A percentile compares a stretch with the other conserved stretches of the same genome.
Evolutionary conservation across 768 basidiomycete genomes (phyloP).

Genomic region (Mycena indigotica): DNA sequence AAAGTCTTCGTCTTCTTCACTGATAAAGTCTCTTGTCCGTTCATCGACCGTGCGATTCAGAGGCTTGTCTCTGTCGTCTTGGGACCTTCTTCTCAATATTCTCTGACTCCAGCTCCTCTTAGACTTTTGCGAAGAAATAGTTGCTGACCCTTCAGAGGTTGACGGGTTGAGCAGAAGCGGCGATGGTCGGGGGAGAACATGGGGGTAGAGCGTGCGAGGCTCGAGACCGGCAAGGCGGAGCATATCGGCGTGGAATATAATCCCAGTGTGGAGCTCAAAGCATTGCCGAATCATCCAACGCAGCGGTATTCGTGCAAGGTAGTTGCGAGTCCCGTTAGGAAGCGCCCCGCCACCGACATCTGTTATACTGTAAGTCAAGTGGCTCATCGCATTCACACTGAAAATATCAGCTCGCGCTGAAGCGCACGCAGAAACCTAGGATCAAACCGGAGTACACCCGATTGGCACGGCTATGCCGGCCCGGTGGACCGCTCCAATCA

Average conservation of each 20-base stretch:
- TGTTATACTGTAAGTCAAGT: too few relatives aligned
- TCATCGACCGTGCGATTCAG: slow-evolving; percentile 25
- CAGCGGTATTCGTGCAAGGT: slow-evolving; percentile 69
- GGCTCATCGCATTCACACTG: too few relatives aligned
- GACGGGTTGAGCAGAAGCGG: slow-evolving; percentile 33
- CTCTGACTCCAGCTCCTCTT: slow-evolving; percentile 9
- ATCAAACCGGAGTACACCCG: too few relatives aligned
- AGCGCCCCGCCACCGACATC: slow-evolving; percentile 79
- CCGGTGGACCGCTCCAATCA: too few relatives aligned
- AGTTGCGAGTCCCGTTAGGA: slow-evolving; percentile 54
- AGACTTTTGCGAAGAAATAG: slow-evolving; percentile 4
- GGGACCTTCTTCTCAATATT: not conserved
- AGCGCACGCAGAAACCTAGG: too few relatives aligned
- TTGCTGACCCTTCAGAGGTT: not conserved
- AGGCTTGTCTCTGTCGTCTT: slow-evolving; percentile 1
- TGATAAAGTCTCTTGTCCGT: slow-evolving; percentile 32
- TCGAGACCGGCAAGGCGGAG: slow-evolving; percentile 52
- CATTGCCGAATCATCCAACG: slow-evolving; percentile 79
- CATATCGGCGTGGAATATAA: slow-evolving; percentile 54
- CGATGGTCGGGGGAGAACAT: slow-evolving; percentile 43
- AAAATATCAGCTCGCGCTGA: too few relatives aligned
- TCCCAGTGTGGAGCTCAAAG: slow-evolving; percentile 57
- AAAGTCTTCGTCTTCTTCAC: slow-evolving; percentile 64
- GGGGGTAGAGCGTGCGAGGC: slow-evolving; percentile 44
- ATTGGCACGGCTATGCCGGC: too few relatives aligned